These are phyloP conservation scores for Penicillium sp. DNA, from an alignment of 2,329 filamentous ascomycete genomes.

Conservation along the genomic window DNA sequence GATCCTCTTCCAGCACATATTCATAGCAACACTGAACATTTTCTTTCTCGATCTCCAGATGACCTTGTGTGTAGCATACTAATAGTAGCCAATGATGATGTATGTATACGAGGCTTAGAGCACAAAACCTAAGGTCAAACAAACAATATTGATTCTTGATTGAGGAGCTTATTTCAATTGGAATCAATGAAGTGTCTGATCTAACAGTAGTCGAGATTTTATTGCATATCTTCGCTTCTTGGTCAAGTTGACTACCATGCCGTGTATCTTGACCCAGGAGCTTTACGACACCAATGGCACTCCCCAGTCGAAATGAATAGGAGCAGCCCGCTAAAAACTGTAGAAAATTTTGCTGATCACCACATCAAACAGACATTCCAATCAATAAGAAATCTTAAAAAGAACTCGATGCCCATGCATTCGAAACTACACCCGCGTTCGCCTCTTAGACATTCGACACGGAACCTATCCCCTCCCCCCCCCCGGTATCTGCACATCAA, in stretches of 20 bases:
- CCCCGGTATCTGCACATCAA: constrained; percentile 2
- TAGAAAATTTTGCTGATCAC: neutral
- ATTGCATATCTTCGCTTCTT: neutral
- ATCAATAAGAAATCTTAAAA: neutral
- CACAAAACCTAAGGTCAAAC: neutral
- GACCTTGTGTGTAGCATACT: neutral
- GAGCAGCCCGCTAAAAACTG: too few species aligned
- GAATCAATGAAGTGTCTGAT: neutral
- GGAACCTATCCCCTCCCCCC: too few species aligned
- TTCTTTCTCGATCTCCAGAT: constrained; percentile 2
- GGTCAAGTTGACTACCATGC: neutral
- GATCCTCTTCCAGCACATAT: constrained; percentile 28
- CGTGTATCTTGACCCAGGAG: neutral
- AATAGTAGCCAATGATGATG: neutral
- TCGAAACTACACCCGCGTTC: neutral
- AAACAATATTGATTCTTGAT: neutral
- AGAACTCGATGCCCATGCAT: neutral
- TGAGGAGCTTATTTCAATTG: neutral
- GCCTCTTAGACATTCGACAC: neutral
- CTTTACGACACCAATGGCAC: neutral
- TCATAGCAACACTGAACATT: constrained; percentile 26
- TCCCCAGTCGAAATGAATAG: neutral
- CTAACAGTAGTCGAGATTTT: neutral
- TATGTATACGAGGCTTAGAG: neutral
- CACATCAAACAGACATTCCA: neutral